Evolutionary conservation across 2,329 filamentous ascomycete species (phyloP), one percentile per base, ranked within the genome.

Genomic region (Fusarium sp.): DNA sequence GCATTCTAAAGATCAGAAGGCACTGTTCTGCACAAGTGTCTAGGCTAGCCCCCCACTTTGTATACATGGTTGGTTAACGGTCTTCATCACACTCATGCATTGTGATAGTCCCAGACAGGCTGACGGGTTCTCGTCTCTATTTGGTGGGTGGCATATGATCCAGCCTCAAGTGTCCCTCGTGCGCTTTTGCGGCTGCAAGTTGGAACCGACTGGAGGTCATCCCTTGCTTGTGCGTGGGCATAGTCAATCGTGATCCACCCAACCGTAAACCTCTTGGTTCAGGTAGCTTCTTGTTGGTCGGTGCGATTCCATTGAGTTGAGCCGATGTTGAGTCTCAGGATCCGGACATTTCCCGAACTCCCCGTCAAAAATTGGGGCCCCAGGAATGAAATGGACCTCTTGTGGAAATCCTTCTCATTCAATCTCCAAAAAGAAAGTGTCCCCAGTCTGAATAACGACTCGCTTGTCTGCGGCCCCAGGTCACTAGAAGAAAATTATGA

Each of bases 311-410:
- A 58, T 26, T 20, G 28, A 59, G 30, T 55, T 48, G 45, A 59
- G 26, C 60, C 51, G 42, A 76, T 38, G 30, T 24, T 26, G 47
- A 45, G 12, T 28, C 51, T 39, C 34, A 58, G 30, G 41, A 62
- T 39, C 50, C 60, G 60, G 34, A 44, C 50, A 74, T 74, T 55
- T 60, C 44, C 62, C 60, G 70, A 77, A 77, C 76, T 77, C 76
- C 76, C 75, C 75, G 75, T 68, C 52, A 68, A 58, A 66, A 66
- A 68, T 59, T 66, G 74, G 75, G 48, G 61, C 72, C 64, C 56
- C 63, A 72, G 62, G 56, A 51, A 38, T 45, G 34, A 34, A 45
- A 32, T 62, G 47, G 55, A 55, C 64, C 36, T 56, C 55, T 65
- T 58, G 47, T 57, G 52, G 60, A 44, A 55, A 55, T 56, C 26